Evolutionary conservation across 2,329 filamentous ascomycete genomes (phyloP), one percentile per base, ranked within the genome.

Genomic region (Aureobasidium namibiae): DNA sequence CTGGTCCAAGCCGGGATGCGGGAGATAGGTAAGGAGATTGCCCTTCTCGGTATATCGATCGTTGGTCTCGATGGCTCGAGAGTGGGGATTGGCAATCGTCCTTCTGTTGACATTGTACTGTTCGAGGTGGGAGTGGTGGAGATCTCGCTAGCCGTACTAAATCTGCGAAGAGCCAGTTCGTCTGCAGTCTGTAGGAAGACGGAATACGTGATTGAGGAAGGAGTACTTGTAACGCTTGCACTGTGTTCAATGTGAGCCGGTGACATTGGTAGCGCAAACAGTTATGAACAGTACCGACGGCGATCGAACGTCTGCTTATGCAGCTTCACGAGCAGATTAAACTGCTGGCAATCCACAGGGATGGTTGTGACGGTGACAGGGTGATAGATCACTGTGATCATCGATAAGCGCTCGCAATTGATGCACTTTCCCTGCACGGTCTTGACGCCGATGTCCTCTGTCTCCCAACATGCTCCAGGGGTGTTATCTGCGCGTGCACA

Each of bases 281-380:
- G 9, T 16, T 14, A 13, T 13, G 13, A 13, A 21, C 14, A 49
- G 18, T 54, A 54, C 50, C n/a, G n/a, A n/a, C 38, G 36, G 24
- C n/a, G 36, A 23, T 41, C 50, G 52, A n/a, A 56, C 0, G 31
- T 36, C 8, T 56, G 21, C 41, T 45, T 44, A 39, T 56, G 29
- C 7, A 56, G 41, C 41, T 45, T 56, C 14, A 56, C 39, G 11
- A 56, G 52, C n/a, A 36, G 11, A 13, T 56, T 56, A 39, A 56
- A 56, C 29, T 36, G 45, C n/a, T n/a, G 13, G 13, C 33, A 18
- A 18, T 56, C 29, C 8, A 56, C 18, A 18, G 50, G 50, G 21
- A 38, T 38, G 4, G 21, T 4, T 6, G 7, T 39, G 33, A 34
- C 26, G 13, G 33, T 52, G 21, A 36, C 29, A 18, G 2, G 9